Percentiles rank a stretch among this genome's conserved stretches.
These are phyloP conservation scores for Phyllosticta capitalensis DNA, from an alignment of 2,329 filamentous ascomycete genomes.

Conservation along the genomic window DNA sequence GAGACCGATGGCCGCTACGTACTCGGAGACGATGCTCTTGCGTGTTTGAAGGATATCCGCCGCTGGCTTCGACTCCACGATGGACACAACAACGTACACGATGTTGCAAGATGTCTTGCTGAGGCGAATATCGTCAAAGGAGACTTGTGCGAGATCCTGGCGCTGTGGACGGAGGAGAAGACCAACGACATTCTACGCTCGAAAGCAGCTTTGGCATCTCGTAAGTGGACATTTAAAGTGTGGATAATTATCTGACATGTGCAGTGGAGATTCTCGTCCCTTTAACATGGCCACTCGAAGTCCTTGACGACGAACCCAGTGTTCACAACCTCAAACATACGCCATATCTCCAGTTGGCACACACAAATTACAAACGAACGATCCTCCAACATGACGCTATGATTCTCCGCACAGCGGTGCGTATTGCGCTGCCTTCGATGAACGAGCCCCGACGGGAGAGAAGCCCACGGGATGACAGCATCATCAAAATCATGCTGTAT, in stretches of 20 bases:
- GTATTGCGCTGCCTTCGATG: slow-evolving; percentile 78
- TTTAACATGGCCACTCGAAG: slow-evolving; percentile 86
- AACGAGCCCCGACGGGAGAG: slow-evolving; percentile 67
- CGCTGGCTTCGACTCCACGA: slow-evolving; percentile 94
- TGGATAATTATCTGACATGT: slow-evolving; percentile 15
- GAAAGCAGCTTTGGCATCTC: slow-evolving; percentile 71
- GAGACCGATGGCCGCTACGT: slow-evolving; percentile 76
- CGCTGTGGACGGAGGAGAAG: slow-evolving; percentile 67
- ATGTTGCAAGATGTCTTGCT: slow-evolving; percentile 85
- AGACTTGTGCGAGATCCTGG: slow-evolving; percentile 82
- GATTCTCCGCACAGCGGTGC: slow-evolving; percentile 71
- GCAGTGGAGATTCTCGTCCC: slow-evolving; percentile 78
- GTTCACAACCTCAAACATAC: slow-evolving; percentile 88
- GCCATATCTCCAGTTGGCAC: slow-evolving; percentile 78
- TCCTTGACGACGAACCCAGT: slow-evolving; percentile 70
- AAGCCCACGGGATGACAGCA: slow-evolving; percentile 71
- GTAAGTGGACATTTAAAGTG: slow-evolving; percentile 26
- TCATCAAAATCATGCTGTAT: slow-evolving; percentile 83
- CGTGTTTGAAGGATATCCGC: slow-evolving; percentile 85
- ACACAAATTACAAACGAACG: slow-evolving; percentile 80
- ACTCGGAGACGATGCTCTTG: slow-evolving; percentile 85
- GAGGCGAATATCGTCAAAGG: slow-evolving; percentile 87
- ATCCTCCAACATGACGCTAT: slow-evolving; percentile 75
- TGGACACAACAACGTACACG: slow-evolving; percentile 84
- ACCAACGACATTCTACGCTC: slow-evolving; percentile 66